Percentiles rank a stretch among this genome's conserved stretches.
phyloP scores from a whole-genome alignment of 257 asterid species.

The Solanum tacnaense region DNA sequence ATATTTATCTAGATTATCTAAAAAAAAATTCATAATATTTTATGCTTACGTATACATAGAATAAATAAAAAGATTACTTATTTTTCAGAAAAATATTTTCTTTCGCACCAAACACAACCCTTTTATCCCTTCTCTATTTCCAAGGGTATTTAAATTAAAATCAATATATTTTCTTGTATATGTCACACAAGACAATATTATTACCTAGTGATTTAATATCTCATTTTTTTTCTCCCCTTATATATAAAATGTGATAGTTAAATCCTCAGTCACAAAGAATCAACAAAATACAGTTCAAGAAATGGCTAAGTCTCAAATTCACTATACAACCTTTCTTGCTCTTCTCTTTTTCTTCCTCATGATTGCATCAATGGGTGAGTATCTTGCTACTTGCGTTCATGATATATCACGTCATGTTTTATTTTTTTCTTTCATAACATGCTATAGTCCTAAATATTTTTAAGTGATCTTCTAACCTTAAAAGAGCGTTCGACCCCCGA shows the following conservation, averaged over 20 bases:
- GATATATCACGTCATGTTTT: background rate
- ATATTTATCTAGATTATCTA: too few relatives aligned
- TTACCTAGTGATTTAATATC: background rate
- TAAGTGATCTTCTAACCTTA: background rate
- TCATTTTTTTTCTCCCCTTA: background rate
- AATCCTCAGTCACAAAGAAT: background rate
- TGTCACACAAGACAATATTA: background rate
- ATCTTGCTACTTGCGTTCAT: background rate
- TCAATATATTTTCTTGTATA: background rate
- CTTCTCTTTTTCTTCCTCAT: background rate
- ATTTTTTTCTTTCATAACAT: background rate
- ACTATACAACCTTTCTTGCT: background rate
- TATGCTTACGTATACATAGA: too few relatives aligned
- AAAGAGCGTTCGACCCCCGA: background rate
- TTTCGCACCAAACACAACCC: background rate
- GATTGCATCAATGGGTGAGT: background rate
- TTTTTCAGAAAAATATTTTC: too few relatives aligned
- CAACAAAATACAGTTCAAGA: background rate
- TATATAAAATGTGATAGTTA: background rate
- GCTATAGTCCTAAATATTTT: background rate
- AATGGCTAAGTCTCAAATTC: background rate
- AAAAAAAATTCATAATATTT: too few relatives aligned
- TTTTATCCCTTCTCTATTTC: background rate
- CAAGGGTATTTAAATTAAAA: background rate
- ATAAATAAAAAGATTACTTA: too few relatives aligned